phyloP scores from a whole-genome alignment of 2,329 filamentous ascomycete species.

The Penicillium griseofulvum region DNA sequence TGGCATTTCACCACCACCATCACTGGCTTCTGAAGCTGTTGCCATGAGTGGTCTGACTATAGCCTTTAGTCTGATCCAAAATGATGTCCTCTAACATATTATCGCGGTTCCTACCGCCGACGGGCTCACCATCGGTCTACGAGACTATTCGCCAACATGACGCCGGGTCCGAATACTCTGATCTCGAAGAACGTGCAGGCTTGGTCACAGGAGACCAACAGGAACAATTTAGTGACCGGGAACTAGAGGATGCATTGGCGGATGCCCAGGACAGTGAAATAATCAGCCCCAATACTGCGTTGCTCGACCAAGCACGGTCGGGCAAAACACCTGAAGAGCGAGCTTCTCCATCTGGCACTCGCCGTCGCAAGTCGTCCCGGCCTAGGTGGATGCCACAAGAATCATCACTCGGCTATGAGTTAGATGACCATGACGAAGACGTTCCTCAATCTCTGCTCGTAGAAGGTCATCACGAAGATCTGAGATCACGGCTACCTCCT shows the following conservation, averaged over 20 bases:
- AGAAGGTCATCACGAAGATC: slow-evolving; percentile 48
- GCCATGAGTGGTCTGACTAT: slow-evolving; percentile 14
- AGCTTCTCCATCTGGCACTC: slow-evolving; percentile 20
- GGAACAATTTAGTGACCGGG: slow-evolving; percentile 54
- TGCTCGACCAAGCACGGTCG: slow-evolving; percentile 33
- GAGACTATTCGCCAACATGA: slow-evolving; percentile 49
- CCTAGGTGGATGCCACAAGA: slow-evolving; percentile 31
- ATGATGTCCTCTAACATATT: slow-evolving; percentile 46
- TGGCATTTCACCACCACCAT: slow-evolving; percentile 5
- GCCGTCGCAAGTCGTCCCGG: slow-evolving; percentile 30
- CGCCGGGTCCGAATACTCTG: slow-evolving; percentile 45
- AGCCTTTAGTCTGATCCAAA: slow-evolving; percentile 17
- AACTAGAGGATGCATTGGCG: slow-evolving; percentile 56
- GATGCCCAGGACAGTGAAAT: slow-evolving; percentile 51
- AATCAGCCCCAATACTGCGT: slow-evolving; percentile 44
- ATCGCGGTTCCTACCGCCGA: slow-evolving; percentile 48
- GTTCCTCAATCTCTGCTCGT: slow-evolving; percentile 63
- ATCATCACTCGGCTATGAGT: slow-evolving; percentile 33
- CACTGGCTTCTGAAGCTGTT: slow-evolving; percentile 7
- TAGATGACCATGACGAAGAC: slow-evolving; percentile 59
- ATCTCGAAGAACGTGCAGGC: slow-evolving; percentile 47
- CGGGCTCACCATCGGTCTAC: slow-evolving; percentile 49
- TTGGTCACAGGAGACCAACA: slow-evolving; percentile 50
- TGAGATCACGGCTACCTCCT: slow-evolving; percentile 39
- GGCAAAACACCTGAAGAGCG: slow-evolving; percentile 17